Conservation (phyloP, 163 green algal genomes). For the Scenedesmus sp. region DNA sequence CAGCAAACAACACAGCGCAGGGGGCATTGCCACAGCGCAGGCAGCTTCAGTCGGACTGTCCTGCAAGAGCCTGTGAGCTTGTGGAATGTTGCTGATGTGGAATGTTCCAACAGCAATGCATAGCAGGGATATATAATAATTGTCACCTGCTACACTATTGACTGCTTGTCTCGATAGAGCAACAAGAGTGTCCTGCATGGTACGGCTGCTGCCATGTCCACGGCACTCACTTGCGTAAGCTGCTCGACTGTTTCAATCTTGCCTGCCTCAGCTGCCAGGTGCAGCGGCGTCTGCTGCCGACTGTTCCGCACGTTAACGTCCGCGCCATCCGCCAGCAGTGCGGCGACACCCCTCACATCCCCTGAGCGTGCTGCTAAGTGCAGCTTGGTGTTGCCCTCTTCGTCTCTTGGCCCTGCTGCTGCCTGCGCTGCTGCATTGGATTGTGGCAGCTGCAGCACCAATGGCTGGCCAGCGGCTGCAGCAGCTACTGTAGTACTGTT, state of each 20-base stretch:
- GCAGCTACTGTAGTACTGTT: too few species aligned
- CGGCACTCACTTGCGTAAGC: background rate
- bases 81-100: background rate
- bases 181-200: too few species aligned
- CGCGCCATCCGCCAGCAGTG: background rate
- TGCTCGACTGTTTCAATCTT: background rate
- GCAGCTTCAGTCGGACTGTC: background rate
- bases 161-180: too few species aligned
- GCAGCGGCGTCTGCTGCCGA: background rate
- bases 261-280: background rate
- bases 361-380: conserved; percentile 7
- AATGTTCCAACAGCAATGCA: background rate
- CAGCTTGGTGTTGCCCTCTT: conserved; percentile 8
- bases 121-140: too few species aligned
- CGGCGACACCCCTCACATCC: background rate
- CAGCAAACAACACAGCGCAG: background rate
- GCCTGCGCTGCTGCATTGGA: conserved; percentile 3
- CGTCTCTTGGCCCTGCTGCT: conserved; percentile 12
- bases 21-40: background rate
- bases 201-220: background rate
- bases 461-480: background rate
- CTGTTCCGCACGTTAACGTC: background rate
- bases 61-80: background rate
- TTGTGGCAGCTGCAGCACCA: background rate
- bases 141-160: too few species aligned